Evolutionary conservation across 208 protist genomes (phyloP).

Genomic region (Angomonas ambiguus): DNA sequence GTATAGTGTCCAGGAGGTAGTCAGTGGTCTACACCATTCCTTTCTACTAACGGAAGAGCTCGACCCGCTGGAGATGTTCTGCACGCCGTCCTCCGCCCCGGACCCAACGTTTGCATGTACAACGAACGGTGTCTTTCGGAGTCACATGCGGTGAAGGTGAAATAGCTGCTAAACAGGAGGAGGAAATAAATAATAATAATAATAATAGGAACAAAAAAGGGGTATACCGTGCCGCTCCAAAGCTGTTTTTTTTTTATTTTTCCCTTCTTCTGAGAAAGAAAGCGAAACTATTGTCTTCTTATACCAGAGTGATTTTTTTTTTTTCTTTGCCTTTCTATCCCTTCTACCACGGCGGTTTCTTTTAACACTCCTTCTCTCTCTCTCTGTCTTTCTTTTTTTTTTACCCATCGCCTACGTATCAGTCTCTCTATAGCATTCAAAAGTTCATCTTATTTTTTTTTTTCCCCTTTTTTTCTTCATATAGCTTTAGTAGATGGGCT

Average conservation of each 20-base stretch:
- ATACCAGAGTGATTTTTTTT: background rate
- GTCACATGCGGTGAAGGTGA: no score
- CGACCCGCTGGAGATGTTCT: background rate
- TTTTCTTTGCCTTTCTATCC: constrained; percentile 12
- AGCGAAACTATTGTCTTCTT: background rate
- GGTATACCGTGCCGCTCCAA: no score
- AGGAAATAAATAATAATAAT: background rate
- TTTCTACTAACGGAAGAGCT: constrained; percentile 76
- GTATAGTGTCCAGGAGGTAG: constrained; percentile 53
- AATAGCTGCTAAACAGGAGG: no score
- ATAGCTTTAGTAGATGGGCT: background rate
- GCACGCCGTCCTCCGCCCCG: background rate
- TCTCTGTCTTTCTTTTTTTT: constrained; percentile 8
- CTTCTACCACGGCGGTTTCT: background rate
- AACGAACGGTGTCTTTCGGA: no score
- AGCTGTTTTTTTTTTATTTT: no score
- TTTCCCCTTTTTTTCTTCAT: constrained; percentile 3
- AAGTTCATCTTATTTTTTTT: constrained; percentile 1
- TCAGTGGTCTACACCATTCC: constrained; percentile 80
- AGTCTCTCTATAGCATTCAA: background rate
- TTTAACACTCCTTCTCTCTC: constrained; percentile 9
- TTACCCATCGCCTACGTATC: no score
- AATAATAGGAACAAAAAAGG: no score
- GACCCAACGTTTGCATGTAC: no score
- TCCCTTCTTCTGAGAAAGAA: no score